Evolutionary conservation across 1,139 yeast species (phyloP), one percentile per base, ranked within the genome.

Genomic region (Kurtzmaniella quercitrusa): DNA sequence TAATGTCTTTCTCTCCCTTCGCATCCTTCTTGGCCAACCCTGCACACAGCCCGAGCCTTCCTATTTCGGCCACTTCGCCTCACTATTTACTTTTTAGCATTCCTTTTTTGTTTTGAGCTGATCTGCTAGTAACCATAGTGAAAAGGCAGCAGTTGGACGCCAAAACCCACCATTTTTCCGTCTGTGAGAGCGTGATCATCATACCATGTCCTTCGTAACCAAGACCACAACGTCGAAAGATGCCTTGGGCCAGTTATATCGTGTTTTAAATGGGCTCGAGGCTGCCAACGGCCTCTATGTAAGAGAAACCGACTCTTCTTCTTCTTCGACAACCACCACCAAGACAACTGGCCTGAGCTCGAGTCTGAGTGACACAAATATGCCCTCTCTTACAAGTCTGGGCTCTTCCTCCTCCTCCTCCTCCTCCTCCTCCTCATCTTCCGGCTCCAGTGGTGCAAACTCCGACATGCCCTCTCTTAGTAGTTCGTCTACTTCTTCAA

Each of bases 391-490:
- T 33, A 34, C 10, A 21, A 27, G 31, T 10, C 31, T 27, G 31
- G 14, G 14, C 14, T 27, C 36, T 17, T 14, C 18, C 14, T 14
- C 18, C 36, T 3, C 15, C 19, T 9, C 4, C 4, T 29, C 33
- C 14, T 6, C 33, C 36, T 14, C 18, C 14, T 14, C 18, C 36
- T 3, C 15, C 19, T 9, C 4, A 29, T 29, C 33, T 6, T 6
- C 33, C 16, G 17, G 36, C n/a, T n/a, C 36, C 17, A 33, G n/a
- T 8, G 17, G n/a, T 21, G 23, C 23, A 4, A 21, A 27, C 5
- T 5, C 7, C 31, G 31, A 27, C 10, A 19, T 40, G 38, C 43
- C 47, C 19, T 34, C 40, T 9, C 16, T 31, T n/a, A 25, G 41
- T 14, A 12, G 11, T 15, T 14, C 18, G 12, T 41, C 46, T 1